These are phyloP conservation scores for Kalmanozyma brasiliensis DNA, from an alignment of 1,284 basidiomycete species.

Conservation along the genomic window DNA sequence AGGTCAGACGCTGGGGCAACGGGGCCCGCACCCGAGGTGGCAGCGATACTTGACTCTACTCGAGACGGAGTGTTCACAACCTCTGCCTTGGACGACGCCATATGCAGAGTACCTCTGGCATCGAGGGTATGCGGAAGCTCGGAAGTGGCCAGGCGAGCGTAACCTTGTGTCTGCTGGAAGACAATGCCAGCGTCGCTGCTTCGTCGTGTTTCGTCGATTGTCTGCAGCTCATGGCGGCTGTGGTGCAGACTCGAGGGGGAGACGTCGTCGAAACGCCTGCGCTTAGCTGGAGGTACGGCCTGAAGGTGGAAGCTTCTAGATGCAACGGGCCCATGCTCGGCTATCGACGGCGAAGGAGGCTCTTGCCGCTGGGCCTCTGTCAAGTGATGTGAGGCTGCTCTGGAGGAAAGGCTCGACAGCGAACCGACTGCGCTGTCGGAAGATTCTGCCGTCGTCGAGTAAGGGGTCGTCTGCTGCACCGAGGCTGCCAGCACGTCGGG, in stretches of 20 bases:
- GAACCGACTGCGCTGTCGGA: neutral
- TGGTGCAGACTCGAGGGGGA: neutral
- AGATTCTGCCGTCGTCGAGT: neutral
- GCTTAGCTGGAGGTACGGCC: slow-evolving; percentile 29
- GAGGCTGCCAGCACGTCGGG: neutral
- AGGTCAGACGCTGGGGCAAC: slow-evolving; percentile 7
- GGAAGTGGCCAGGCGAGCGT: neutral
- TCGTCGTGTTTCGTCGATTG: slow-evolving; percentile 11
- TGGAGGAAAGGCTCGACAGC: slow-evolving; percentile 9
- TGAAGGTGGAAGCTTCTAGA: slow-evolving; percentile 22
- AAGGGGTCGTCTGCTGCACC: neutral
- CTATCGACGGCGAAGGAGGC: neutral
- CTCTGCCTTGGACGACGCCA: neutral
- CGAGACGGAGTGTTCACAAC: neutral
- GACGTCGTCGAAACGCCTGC: slow-evolving; percentile 27
- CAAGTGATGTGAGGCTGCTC: slow-evolving; percentile 8
- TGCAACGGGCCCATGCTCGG: neutral
- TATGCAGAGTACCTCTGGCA: neutral
- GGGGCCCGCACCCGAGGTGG: neutral
- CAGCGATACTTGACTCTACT: neutral
- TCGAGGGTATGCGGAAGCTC: neutral
- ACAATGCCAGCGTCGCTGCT: slow-evolving; percentile 25
- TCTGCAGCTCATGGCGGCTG: neutral
- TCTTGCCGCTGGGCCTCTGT: slow-evolving; percentile 3
- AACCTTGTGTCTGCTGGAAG: neutral